Evolutionary conservation across 345 rosid genomes (phyloP).

Genomic region (Erucastrum elatum): DNA sequence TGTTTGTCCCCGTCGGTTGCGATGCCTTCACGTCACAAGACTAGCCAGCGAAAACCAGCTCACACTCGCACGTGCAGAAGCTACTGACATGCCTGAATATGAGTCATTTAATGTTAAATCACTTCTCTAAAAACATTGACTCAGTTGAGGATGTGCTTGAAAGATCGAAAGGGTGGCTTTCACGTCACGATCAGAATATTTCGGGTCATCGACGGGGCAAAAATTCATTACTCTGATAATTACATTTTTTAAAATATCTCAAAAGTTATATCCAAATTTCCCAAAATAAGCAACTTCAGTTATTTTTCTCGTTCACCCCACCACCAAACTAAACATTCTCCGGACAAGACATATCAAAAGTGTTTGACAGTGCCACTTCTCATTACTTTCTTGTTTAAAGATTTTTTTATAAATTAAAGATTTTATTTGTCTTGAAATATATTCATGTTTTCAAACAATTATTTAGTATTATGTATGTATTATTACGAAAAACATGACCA

Average conservation of each 20-base stretch:
- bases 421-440: not conserved
- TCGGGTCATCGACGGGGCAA: conserved; percentile 12
- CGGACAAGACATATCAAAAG: conserved; percentile 36
- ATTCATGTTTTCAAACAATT: not conserved
- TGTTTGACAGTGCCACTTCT: conserved; percentile 42
- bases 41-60: conserved; percentile 42
- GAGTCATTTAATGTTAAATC: conserved; percentile 27
- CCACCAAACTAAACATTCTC: conserved; percentile 29
- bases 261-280: not conserved
- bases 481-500: not conserved
- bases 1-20: conserved; percentile 47
- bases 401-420: not conserved
- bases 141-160: conserved; percentile 20
- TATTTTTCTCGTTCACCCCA: conserved; percentile 5
- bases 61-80: conserved; percentile 47
- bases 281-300: conserved; percentile 17
- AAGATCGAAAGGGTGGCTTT: conserved; percentile 34
- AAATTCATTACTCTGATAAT: not conserved
- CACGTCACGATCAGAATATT: conserved; percentile 39
- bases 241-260: conserved; percentile 21
- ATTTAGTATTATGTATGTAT: not conserved
- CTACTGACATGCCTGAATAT: conserved; percentile 34
- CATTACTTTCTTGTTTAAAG: conserved; percentile 11
- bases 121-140: conserved; percentile 23
- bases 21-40: conserved; percentile 42